Conservation (phyloP, 176 grass and related monocot genomes). For the Areca catechu region DNA sequence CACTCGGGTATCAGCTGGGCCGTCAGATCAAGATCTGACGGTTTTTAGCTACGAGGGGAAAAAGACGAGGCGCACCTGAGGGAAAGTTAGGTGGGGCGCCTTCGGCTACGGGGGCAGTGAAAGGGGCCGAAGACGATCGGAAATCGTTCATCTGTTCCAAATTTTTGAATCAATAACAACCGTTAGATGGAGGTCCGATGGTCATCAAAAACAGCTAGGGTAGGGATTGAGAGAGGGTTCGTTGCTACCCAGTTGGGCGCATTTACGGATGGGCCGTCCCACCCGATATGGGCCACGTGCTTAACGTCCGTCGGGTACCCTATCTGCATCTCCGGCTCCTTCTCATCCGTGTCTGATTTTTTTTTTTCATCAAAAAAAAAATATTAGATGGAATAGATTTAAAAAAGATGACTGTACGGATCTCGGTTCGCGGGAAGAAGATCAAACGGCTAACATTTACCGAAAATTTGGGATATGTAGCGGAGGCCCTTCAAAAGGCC, state of each 20-base stretch:
- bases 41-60: background rate
- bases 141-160: constrained; percentile 10
- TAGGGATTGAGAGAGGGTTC: too few relatives aligned
- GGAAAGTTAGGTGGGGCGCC: background rate
- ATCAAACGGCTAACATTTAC: constrained; percentile 5
- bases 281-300: constrained; percentile 94
- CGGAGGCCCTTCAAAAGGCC: constrained; percentile 91
- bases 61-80: background rate
- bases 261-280: constrained; percentile 49
- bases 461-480: constrained; percentile 93
- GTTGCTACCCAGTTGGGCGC: constrained; percentile 56
- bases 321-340: constrained; percentile 87
- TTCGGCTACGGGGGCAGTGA: background rate
- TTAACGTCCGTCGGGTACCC: constrained; percentile 89
- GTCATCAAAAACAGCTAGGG: background rate
- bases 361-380: too few relatives aligned
- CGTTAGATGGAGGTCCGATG: background rate
- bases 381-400: too few relatives aligned
- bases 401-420: too few relatives aligned
- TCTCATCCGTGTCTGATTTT: constrained; percentile 19
- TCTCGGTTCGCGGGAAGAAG: too few relatives aligned
- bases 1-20: constrained; percentile 8
- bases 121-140: background rate
- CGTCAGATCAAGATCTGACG: too few relatives aligned
- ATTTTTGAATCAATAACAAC: too few relatives aligned